phyloP scores from a whole-genome alignment of 1,284 basidiomycete species.

The Cronartium quercuum region DNA sequence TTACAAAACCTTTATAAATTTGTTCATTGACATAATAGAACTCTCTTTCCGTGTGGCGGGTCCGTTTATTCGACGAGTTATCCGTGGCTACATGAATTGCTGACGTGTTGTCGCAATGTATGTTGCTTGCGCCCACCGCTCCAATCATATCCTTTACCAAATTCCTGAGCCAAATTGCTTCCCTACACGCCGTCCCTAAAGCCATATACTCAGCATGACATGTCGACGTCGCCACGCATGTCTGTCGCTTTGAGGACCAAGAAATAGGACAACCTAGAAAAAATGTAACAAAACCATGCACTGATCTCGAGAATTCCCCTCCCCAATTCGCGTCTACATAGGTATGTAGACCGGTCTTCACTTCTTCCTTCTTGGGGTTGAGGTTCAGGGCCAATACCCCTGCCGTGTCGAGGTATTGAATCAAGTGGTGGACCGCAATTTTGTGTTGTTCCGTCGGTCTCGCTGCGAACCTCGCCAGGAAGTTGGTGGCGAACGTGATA shows the following conservation, averaged over 20 bases:
- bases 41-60: background rate
- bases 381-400: background rate
- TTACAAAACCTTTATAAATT: background rate
- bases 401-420: background rate
- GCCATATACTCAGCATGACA: too few species aligned
- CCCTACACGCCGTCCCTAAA: too few species aligned
- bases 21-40: constrained; percentile 9
- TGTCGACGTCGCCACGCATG: too few species aligned
- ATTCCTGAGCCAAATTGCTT: too few species aligned
- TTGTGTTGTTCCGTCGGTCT: background rate
- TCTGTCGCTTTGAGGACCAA: background rate
- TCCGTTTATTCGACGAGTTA: background rate
- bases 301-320: too few species aligned
- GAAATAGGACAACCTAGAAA: background rate
- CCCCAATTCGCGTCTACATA: too few species aligned
- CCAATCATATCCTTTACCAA: background rate
- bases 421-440: background rate
- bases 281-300: too few species aligned
- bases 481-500: background rate
- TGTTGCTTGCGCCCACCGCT: background rate
- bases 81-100: background rate
- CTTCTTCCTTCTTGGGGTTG: background rate
- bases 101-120: background rate
- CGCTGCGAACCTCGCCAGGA: background rate
- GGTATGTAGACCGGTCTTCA: too few species aligned